Conservation (phyloP, 1,139 yeast genomes). For the Taphrina sp. region DNA sequence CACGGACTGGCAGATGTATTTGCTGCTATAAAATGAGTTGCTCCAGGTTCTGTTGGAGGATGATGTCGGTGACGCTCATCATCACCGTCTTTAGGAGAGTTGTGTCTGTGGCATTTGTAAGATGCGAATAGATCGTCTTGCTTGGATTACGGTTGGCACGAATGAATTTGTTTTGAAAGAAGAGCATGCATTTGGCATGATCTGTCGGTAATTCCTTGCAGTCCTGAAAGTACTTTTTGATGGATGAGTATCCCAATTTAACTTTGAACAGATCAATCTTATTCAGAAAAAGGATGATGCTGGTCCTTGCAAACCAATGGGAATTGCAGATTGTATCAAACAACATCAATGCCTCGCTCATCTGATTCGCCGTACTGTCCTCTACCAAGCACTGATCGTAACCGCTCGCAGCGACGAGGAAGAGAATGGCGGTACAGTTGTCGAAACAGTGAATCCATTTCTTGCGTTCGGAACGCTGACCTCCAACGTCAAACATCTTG, state of each 20-base stretch:
- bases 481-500: conserved; percentile 90
- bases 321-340: conserved; percentile 86
- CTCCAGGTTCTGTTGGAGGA: conserved; percentile 70
- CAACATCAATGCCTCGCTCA: conserved; percentile 82
- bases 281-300: conserved; percentile 83
- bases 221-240: conserved; percentile 69
- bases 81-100: conserved; percentile 43
- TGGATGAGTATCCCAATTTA: conserved; percentile 64
- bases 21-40: conserved; percentile 5
- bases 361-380: conserved; percentile 82
- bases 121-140: conserved; percentile 80
- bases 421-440: conserved; percentile 81
- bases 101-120: conserved; percentile 86
- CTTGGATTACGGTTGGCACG: conserved; percentile 55
- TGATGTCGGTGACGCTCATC: conserved; percentile 87
- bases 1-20: too few relatives aligned
- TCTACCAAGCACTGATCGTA: conserved; percentile 90
- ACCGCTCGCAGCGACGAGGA: conserved; percentile 89
- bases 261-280: conserved; percentile 77
- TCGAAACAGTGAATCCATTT: conserved; percentile 98
- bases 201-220: conserved; percentile 49
- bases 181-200: conserved; percentile 61
- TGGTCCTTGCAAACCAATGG: conserved; percentile 78
- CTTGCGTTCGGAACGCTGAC: conserved; percentile 88
- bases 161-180: conserved; percentile 64